Evolutionary conservation across 2,329 filamentous ascomycete species (phyloP), one percentile per base, ranked within the genome.

Genomic region (Orbilia javanica): DNA sequence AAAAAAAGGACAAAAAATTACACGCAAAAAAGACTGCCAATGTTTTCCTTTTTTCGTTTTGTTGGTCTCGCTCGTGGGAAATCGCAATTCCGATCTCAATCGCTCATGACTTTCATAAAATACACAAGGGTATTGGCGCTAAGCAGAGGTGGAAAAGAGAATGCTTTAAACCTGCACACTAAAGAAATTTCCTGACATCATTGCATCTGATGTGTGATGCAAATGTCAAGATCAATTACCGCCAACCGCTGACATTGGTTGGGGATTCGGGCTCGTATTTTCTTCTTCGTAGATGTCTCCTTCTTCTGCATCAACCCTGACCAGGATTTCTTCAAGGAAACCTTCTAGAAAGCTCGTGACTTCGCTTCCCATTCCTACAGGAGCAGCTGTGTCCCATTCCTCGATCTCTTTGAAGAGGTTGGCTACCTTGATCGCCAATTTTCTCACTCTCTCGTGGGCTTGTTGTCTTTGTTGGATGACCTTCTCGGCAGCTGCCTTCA

Each of bases 331-430:
- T 84, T 99, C 96, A 36, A 99, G 86, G 79, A 98, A 89, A 0
- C 94, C 95, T 84, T 99, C 96, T 6, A 98, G 85, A 81, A 98
- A 96, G 0, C 92, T 93, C 52, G 90, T 90, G 1, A 97, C 94
- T 27, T 95, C 94, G 52, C 93, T 91, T 0, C 94, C 95, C 95
- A 98, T 97, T 0, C 94, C 93, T 10, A 98, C 93, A 4, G 94
- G 93, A 81, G 93, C 92, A 50, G 90, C 89, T 83, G 91, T 92
- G 84, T 99, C 96, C 84, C 91, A 92, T 79, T 92, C 89, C 84
- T 99, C 95, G 82, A 99, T 93, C 83, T 97, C 94, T 82, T 91
- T 91, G 84, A 97, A 97, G 25, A 95, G 87, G 76, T 92, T 90
- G 1, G 91, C 92, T 31, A 96, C 88, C 83, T 97, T 96, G 80